These are phyloP conservation scores for Rhodotorula kratochvilovae DNA, from an alignment of 768 basidiomycete genomes.

Conservation along the genomic window DNA sequence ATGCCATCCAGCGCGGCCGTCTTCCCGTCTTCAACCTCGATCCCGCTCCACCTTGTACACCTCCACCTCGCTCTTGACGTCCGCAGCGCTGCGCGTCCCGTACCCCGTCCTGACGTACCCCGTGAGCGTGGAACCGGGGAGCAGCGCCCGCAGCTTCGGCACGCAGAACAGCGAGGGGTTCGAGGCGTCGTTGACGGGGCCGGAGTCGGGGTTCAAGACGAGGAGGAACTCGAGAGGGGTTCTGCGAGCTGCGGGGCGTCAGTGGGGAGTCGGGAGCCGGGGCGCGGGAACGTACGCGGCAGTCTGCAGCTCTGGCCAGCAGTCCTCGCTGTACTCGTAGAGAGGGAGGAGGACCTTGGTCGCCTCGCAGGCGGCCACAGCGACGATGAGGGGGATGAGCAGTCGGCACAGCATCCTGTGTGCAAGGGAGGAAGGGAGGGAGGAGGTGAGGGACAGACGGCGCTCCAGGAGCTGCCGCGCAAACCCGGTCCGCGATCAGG, in stretches of 20 bases:
- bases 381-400: neutral
- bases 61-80: neutral
- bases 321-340: constrained; percentile 5
- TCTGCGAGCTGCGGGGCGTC: constrained; percentile 2
- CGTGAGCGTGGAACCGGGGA: neutral
- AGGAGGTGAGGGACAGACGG: no score
- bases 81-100: neutral
- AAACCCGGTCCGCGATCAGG: no score
- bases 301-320: constrained; percentile 17
- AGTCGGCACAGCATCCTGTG: no score
- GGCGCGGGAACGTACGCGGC: constrained; percentile 1
- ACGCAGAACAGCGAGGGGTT: constrained; percentile 17
- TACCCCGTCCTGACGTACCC: constrained; percentile 23
- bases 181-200: neutral
- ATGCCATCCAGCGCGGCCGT: constrained; percentile 6
- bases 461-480: no score
- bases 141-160: constrained; percentile 4
- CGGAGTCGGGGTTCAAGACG: constrained; percentile 21
- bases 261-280: neutral
- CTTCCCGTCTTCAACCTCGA: neutral
- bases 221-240: constrained; percentile 7
- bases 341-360: constrained; percentile 12
- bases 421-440: no score
- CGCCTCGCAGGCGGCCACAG: neutral
- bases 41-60: neutral